Conservation (phyloP, 495 filamentous ascomycete species). For the Xylaria cubensis region DNA sequence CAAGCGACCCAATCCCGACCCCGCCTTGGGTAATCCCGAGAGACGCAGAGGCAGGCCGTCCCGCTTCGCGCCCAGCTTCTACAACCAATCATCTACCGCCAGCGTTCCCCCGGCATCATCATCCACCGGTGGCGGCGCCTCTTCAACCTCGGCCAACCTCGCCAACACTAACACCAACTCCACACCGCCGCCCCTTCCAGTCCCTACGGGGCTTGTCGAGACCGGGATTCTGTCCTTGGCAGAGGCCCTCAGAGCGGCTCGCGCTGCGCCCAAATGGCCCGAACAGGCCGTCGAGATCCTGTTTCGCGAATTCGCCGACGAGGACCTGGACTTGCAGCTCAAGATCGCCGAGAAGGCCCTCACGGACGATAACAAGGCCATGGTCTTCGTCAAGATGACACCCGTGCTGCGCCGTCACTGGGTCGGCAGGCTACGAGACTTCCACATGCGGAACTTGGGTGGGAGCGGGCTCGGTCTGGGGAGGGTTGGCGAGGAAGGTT, state of each 20-base stretch:
- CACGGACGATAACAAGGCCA: constrained; percentile 59
- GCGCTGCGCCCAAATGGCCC: constrained; percentile 44
- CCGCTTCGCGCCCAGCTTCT: constrained; percentile 40
- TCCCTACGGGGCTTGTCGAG: constrained; percentile 31
- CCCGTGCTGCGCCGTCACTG: constrained; percentile 51
- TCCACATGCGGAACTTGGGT: constrained; percentile 50
- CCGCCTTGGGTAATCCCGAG: constrained; percentile 37
- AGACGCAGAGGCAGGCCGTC: constrained; percentile 52
- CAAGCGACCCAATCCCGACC: constrained; percentile 37
- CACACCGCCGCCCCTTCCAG: constrained; percentile 17
- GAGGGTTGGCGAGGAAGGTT: constrained; percentile 39
- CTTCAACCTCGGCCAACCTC: constrained; percentile 19
- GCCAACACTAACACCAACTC: not conserved
- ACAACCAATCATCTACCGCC: constrained; percentile 33
- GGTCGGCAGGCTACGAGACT: constrained; percentile 54
- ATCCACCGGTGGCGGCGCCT: not conserved
- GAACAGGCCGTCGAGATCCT: constrained; percentile 59
- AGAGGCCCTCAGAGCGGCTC: constrained; percentile 42
- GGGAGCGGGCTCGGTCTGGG: constrained; percentile 34
- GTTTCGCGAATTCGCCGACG: constrained; percentile 55
- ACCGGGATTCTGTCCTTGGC: constrained; percentile 42
- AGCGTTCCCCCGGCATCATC: constrained; percentile 24
- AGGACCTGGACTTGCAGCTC: constrained; percentile 57
- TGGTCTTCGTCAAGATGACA: constrained; percentile 62
- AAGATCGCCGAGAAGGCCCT: constrained; percentile 60